Evolutionary conservation across 805 yeast species (phyloP).

Genomic region (Torulaspora delbrueckii): DNA sequence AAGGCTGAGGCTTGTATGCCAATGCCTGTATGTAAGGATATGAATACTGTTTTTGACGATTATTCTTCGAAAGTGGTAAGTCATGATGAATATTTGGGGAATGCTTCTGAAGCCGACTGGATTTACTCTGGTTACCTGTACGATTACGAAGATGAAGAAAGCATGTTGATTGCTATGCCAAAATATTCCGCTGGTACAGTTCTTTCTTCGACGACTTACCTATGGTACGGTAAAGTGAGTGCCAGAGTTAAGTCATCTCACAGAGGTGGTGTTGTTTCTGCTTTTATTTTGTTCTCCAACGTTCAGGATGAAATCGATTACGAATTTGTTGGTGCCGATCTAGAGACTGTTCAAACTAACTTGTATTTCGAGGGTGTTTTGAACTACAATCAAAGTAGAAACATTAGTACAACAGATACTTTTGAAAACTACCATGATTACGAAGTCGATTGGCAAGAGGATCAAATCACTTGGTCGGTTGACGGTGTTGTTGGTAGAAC

Average conservation of each 20-base stretch:
- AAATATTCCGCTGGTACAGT: constrained; percentile 71
- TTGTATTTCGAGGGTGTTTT: constrained; percentile 71
- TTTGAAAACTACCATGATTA: constrained; percentile 67
- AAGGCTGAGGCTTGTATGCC: constrained; percentile 74
- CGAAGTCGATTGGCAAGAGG: constrained; percentile 79
- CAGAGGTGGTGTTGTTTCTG: constrained; percentile 74
- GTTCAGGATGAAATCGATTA: constrained; percentile 88
- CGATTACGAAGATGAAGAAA: constrained; percentile 47
- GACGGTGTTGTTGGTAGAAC: constrained; percentile 69
- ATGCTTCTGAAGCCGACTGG: constrained; percentile 65
- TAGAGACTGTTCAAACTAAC: constrained; percentile 67
- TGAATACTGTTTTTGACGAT: constrained; percentile 40
- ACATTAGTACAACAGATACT: constrained; percentile 43
- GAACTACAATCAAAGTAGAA: constrained; percentile 58
- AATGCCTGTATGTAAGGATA: constrained; percentile 64
- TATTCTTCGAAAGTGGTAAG: constrained; percentile 33
- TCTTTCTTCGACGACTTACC: constrained; percentile 66
- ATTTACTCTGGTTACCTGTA: constrained; percentile 52
- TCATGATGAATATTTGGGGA: constrained; percentile 56
- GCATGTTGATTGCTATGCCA: constrained; percentile 72
- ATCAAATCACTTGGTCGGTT: constrained; percentile 60
- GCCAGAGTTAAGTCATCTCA: constrained; percentile 70
- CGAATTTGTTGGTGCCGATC: constrained; percentile 77
- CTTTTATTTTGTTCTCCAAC: constrained; percentile 75
- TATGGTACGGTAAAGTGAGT: constrained; percentile 84